Evolutionary conservation across 1,139 yeast species (phyloP).

Genomic region (Geotrichum histeridarum): DNA sequence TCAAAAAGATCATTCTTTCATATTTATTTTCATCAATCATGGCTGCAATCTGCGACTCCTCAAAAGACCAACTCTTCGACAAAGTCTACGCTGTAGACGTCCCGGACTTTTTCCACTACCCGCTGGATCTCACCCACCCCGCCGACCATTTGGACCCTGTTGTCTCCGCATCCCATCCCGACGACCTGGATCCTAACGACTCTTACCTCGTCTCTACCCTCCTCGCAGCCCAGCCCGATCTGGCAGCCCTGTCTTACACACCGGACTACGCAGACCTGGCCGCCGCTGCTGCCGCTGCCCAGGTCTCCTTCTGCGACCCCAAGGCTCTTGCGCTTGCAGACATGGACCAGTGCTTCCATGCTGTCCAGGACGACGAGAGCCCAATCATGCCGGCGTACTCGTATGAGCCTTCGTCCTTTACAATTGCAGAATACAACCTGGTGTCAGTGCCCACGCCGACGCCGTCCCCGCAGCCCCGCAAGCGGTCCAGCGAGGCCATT

Average conservation of each 20-base stretch:
- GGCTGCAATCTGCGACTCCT: slow-evolving; percentile 6
- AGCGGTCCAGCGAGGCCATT: slow-evolving; percentile 5
- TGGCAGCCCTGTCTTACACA: not conserved
- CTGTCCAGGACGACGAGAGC: not conserved
- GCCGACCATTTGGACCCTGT: not conserved
- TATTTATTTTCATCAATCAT: not conserved
- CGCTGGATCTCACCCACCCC: not conserved
- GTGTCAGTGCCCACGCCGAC: slow-evolving; percentile 8
- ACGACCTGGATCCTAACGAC: not conserved
- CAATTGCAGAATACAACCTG: not conserved
- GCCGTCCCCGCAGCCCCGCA: slow-evolving; percentile 9
- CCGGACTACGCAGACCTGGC: not conserved
- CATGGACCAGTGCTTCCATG: slow-evolving; percentile 2
- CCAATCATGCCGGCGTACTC: not conserved
- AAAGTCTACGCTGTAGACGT: not conserved
- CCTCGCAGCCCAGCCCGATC: not conserved
- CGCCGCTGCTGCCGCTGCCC: slow-evolving; percentile 12
- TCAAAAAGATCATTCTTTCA: not conserved
- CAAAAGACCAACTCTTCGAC: not conserved
- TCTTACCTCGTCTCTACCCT: not conserved
- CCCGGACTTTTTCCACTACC: not conserved
- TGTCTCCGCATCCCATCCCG: not conserved
- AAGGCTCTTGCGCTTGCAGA: slow-evolving; percentile 25
- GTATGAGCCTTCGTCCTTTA: not conserved
- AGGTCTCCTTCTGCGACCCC: slow-evolving; percentile 25